These are phyloP conservation scores for Cubamyces lactineus DNA, from an alignment of 768 basidiomycete genomes.

Conservation along the genomic window DNA sequence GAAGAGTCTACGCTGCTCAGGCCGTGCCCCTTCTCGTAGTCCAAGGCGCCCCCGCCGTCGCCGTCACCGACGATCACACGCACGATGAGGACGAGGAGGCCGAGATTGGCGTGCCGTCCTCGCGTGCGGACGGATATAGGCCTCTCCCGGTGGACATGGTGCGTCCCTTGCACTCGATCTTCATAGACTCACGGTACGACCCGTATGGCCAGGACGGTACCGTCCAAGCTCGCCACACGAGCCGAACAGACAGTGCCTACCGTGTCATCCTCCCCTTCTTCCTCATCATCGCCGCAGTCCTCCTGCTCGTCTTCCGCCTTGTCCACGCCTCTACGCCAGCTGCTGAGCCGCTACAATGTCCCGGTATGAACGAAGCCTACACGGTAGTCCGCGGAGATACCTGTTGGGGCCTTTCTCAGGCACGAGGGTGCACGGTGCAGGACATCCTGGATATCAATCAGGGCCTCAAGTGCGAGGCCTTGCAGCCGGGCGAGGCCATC, in stretches of 20 bases:
- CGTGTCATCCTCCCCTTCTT: constrained; percentile 73
- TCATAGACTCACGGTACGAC: not conserved
- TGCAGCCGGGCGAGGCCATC: constrained; percentile 64
- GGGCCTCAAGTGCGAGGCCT: constrained; percentile 54
- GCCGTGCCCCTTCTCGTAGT: constrained; percentile 6
- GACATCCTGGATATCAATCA: constrained; percentile 55
- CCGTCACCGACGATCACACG: constrained; percentile 25
- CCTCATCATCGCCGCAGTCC: constrained; percentile 63
- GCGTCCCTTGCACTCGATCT: constrained; percentile 10
- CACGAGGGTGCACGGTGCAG: constrained; percentile 53
- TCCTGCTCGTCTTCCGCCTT: constrained; percentile 68
- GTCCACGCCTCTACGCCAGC: constrained; percentile 41
- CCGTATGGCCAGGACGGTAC: constrained; percentile 6
- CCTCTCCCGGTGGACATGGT: constrained; percentile 57
- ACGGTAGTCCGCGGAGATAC: constrained; percentile 60
- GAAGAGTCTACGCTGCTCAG: constrained; percentile 1
- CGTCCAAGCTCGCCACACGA: constrained; percentile 6
- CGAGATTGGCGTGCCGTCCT: constrained; percentile 40
- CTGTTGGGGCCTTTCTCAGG: constrained; percentile 64
- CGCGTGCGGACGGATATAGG: constrained; percentile 58
- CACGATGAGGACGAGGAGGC: constrained; percentile 55
- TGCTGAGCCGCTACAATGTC: constrained; percentile 27
- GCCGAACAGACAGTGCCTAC: constrained; percentile 42
- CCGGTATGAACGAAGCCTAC: constrained; percentile 39
- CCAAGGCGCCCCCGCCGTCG: constrained; percentile 6